Evolutionary conservation across 352 stramenopile species (phyloP).

Genomic region (Phytopythium sindhum): DNA sequence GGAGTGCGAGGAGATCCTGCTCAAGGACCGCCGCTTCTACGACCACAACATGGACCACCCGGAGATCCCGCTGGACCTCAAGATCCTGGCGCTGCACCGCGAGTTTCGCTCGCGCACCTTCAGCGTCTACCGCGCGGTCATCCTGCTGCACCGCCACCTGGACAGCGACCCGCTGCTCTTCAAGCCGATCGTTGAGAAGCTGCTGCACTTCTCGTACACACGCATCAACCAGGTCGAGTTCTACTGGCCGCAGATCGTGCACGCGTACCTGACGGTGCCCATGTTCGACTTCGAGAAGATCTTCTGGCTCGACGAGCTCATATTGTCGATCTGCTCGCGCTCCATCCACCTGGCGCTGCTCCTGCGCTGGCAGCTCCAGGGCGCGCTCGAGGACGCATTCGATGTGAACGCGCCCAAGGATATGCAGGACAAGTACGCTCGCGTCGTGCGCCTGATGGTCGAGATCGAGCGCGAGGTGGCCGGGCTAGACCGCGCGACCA

Average conservation of each 20-base stretch:
- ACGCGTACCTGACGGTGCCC: slow-evolving; percentile 83
- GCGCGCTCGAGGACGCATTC: slow-evolving; percentile 80
- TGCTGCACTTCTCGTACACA: slow-evolving; percentile 85
- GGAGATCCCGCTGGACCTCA: slow-evolving; percentile 80
- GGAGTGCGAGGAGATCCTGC: slow-evolving; percentile 84
- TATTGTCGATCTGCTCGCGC: slow-evolving; percentile 84
- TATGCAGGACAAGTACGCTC: slow-evolving; percentile 85
- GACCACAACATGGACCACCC: slow-evolving; percentile 83
- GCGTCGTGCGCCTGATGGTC: slow-evolving; percentile 81
- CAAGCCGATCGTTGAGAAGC: slow-evolving; percentile 82
- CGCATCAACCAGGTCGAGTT: slow-evolving; percentile 91
- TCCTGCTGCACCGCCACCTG: slow-evolving; percentile 80
- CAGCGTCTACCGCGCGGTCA: slow-evolving; percentile 81
- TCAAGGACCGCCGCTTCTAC: slow-evolving; percentile 79
- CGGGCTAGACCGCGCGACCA: slow-evolving; percentile 53
- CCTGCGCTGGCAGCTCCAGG: slow-evolving; percentile 86
- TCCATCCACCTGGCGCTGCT: slow-evolving; percentile 84
- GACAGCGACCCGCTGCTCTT: slow-evolving; percentile 84
- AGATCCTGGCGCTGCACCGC: slow-evolving; percentile 83
- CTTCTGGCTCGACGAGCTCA: slow-evolving; percentile 86
- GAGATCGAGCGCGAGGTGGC: slow-evolving; percentile 85
- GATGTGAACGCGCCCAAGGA: slow-evolving; percentile 72
- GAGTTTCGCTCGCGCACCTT: slow-evolving; percentile 82
- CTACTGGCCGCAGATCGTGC: slow-evolving; percentile 89
- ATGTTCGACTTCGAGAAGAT: slow-evolving; percentile 91